Base-by-base conservation (phyloP, 1,139 yeast genomes). In the Pichia sp. region DNA sequence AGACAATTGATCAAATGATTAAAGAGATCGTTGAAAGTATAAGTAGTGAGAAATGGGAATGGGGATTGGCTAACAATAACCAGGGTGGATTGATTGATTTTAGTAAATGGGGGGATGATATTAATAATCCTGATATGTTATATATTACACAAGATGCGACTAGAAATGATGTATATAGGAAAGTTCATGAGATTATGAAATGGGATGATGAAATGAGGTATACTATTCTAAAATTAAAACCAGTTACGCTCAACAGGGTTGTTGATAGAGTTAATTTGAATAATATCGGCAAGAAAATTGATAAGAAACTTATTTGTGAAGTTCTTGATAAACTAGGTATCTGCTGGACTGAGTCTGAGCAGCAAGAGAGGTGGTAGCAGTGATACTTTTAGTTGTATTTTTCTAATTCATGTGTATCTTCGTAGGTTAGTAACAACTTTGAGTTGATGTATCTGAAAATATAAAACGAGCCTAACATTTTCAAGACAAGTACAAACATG, bases 11-110 rank as follows among this genome's bases (percentile, higher is more conserved):
- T 15, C 43, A 37, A 16, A 13, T 25, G 16, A 26, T 45, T 3
- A n/a, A 18, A 11, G 49, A 86, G 82, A 39, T 48, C 60, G 77
- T 86, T 11, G 81, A 81, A 52, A 80, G 79, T 55, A 77, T 89
- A 41, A 83, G 85, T 56, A 74, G 74, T 36, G 95, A 87, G 61
- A 85, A 86, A 16, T 41, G 47, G 45, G 18, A 43, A 6, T 43
- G 42, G 44, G 43, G 45, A 4, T 11, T 46, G 4, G 24, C n/a
- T 1, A 44, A 23, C 7, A 27, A 36, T 12, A 37, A 44, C 5
- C 20, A 27, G 8, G 46, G 34, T 8, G 45, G 46, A 18, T 13
- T 24, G 4, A 20, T 49, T 3, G 30, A 32, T 27, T 47, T 44
- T 36, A 41, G n/a, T 3, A 41, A 32, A 22, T 47, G 39, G 39